These are phyloP conservation scores for Diaporthe sp. DNA, from an alignment of 2,329 filamentous ascomycete genomes.

Conservation along the genomic window DNA sequence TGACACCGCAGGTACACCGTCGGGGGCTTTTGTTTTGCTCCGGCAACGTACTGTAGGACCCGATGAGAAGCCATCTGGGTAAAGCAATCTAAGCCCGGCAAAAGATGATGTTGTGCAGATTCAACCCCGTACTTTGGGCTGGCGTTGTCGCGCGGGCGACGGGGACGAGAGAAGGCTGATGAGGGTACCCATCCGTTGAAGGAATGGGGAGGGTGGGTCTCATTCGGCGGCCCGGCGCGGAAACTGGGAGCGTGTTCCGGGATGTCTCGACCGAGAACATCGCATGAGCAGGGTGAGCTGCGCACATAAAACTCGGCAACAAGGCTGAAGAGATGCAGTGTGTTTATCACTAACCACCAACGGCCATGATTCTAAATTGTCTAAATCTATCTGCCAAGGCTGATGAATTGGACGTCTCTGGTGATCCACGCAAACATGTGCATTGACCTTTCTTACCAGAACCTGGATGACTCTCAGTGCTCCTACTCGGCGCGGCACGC, in stretches of 20 bases:
- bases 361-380: background rate
- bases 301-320: background rate
- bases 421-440: background rate
- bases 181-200: background rate
- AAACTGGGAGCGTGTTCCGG: background rate
- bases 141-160: background rate
- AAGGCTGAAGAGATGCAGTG: background rate
- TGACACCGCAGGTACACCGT: constrained; percentile 73
- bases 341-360: background rate
- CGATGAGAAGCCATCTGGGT: constrained; percentile 31
- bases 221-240: constrained; percentile 14
- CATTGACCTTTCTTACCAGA: background rate
- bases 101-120: too few relatives aligned
- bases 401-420: background rate
- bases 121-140: background rate
- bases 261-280: background rate
- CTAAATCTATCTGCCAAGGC: background rate
- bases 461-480: too few relatives aligned
- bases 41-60: constrained; percentile 56
- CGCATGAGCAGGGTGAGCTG: background rate
- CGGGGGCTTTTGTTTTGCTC: constrained; percentile 59
- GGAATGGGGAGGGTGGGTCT: constrained; percentile 11
- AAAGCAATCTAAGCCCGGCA: background rate
- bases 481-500: background rate
- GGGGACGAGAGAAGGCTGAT: background rate